Conservation (phyloP, 2,329 filamentous ascomycete species). For the Myriosclerotinia scirpicola region DNA sequence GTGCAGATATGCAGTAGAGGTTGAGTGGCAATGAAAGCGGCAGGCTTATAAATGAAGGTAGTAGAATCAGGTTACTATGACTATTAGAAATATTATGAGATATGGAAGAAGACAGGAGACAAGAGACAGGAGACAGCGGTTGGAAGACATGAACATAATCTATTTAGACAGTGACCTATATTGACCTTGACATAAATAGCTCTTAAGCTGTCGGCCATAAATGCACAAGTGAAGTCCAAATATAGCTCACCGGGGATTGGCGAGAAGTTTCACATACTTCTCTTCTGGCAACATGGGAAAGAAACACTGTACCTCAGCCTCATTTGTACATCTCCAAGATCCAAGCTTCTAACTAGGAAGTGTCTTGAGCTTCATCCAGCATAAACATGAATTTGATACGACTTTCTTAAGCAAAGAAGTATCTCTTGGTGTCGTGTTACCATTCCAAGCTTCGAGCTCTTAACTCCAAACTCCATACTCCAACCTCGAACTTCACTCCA, state of each 20-base stretch:
- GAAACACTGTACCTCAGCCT: background rate
- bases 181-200: too few species aligned
- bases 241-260: background rate
- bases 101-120: background rate
- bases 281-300: too few species aligned
- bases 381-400: background rate
- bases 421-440: too few species aligned
- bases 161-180: background rate
- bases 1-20: background rate
- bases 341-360: too few species aligned
- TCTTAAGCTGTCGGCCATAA: background rate
- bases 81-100: background rate
- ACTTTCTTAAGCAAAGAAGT: too few species aligned
- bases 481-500: background rate
- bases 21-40: background rate
- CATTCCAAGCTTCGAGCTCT: too few species aligned
- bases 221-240: too few species aligned
- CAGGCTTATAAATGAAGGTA: background rate
- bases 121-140: background rate
- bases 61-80: background rate
- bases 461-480: too few species aligned
- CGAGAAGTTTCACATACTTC: too few species aligned
- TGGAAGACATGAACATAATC: background rate
- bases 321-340: background rate
- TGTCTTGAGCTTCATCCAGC: background rate